Conservation (phyloP, 257 asterid genomes). For the Hygrophila difformis region DNA sequence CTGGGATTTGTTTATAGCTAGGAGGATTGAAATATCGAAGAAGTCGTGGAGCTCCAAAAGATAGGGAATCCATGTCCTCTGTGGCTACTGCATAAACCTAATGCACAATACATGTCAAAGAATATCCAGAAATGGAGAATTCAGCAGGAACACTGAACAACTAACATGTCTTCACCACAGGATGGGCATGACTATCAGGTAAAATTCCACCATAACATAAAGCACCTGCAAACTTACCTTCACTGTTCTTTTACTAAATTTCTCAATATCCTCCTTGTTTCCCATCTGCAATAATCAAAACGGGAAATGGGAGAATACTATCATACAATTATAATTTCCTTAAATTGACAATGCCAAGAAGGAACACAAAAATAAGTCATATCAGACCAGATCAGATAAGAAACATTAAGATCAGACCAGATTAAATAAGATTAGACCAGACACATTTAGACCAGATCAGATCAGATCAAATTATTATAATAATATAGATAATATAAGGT, state of each 20-base stretch:
- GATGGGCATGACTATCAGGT: background rate
- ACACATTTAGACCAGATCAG: too few species aligned
- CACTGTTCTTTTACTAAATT: slow-evolving; percentile 94
- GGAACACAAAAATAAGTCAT: too few species aligned
- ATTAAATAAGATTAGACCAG: too few species aligned
- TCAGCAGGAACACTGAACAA: too few species aligned
- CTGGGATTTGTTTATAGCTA: slow-evolving; percentile 92
- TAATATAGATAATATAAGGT: too few species aligned
- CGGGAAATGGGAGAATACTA: too few species aligned
- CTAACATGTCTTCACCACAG: too few species aligned
- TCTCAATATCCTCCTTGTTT: slow-evolving; percentile 83
- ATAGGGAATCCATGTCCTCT: slow-evolving; percentile 97
- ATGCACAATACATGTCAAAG: slow-evolving; percentile 15
- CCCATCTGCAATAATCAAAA: slow-evolving; percentile 48
- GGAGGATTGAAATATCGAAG: slow-evolving; percentile 98
- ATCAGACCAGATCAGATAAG: too few species aligned
- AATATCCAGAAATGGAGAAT: slow-evolving; percentile 1
- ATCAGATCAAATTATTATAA: too few species aligned
- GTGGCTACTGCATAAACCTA: slow-evolving; percentile 98
- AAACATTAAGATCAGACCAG: too few species aligned
- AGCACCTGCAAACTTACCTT: slow-evolving; percentile 40
- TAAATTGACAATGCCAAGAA: too few species aligned
- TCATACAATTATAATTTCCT: too few species aligned
- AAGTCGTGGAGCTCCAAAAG: slow-evolving; percentile 90
- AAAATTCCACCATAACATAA: background rate